Evolutionary conservation across 352 stramenopile genomes (phyloP), one percentile per base, ranked within the genome.

Genomic region (Phytophthora nicotianae): DNA sequence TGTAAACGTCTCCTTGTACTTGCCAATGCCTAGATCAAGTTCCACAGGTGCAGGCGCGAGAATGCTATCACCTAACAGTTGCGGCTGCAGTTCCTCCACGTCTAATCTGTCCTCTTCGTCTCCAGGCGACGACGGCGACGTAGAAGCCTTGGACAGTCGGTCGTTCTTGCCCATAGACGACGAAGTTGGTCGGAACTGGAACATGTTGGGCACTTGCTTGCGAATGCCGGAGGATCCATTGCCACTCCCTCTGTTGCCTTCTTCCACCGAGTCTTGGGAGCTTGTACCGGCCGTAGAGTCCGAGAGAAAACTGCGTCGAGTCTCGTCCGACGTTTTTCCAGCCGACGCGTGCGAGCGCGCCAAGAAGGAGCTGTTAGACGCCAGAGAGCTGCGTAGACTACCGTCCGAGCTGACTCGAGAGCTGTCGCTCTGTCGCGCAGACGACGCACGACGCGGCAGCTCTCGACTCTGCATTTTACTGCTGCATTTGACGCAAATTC

Each of bases 401-500:
- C 58, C 68, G 4, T 75, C 68, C 6, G 62, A 75, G 38, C 67
- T 74, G 21, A 62, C 54, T 17, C 63, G 65, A 45, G 63, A 73
- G 13, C 70, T 52, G 42, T 75, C 60, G 33, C 75, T 82, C 33
- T 63, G 65, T 0, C 72, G 64, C 17, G 75, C 60, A 13, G 68
- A 79, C 11, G 72, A 72, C 4, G 35, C 58, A 16, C 80, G 72
- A 9, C 82, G 78, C 21, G 83, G 80, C 26, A 89, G 56, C 45
- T 91, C 79, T 43, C 70, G 68, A 0, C 58, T 77, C 50, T 84
- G 67, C 56, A 88, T 77, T 19, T 74, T 81, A 56, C 70, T 88
- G 61, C 79, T 93, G 62, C 86, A 94, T 51, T 89, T 83, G 43
- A 89, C 66, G 47, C 86, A 94, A 40, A 94, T 91, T 20, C 83